Evolutionary conservation across 2,329 filamentous ascomycete genomes (phyloP), one percentile per base, ranked within the genome.

Genomic region (Coniella lustricola): DNA sequence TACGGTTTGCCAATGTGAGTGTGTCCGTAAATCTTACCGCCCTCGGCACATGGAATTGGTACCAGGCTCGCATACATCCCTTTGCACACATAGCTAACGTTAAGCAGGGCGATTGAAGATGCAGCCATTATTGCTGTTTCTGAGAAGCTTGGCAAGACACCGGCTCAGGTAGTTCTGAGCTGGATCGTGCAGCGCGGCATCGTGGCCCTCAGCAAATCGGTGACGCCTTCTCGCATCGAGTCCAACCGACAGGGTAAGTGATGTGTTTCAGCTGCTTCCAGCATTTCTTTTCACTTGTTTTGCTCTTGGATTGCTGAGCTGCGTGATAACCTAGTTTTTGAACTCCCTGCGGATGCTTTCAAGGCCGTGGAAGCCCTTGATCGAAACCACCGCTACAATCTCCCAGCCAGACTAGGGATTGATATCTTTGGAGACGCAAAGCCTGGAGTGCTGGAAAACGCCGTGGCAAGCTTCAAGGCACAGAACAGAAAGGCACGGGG

Each of bases 131-230:
- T 73, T 53, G 68, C 71, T 38, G 67, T 81, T 36, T 79, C 77
- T 31, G 70, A 75, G 52, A 66, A 71, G 32, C 63, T 77, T 20
- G 69, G 67, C 20, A 72, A 75, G 57, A 71, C 75, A 42, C 72
- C 75, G 2, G 75, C 75, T 1, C 71, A 76, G 52, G 59, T 80
- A 7, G 64, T 80, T 7, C 70, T 80, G 49, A 72, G 70, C 37
- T 79, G 76, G 75, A 72, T 69, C 12, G 65, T 79, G 8, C 71
- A 77, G 57, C 66, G 76, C 21, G 75, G 76, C 1, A 75, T 71
- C 1, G 67, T 74, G 7, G 75, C 76, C 7, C 60, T 80, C 34
- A 73, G 75, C 14, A 79, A 80, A 62, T 74, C 70, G 41, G 74
- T 77, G 3, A 79, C 74, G 0, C 67, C 72, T 1, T 65, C 66